These are phyloP conservation scores for Bisporella sp. DNA, from an alignment of 2,329 filamentous ascomycete genomes.

Conservation along the genomic window DNA sequence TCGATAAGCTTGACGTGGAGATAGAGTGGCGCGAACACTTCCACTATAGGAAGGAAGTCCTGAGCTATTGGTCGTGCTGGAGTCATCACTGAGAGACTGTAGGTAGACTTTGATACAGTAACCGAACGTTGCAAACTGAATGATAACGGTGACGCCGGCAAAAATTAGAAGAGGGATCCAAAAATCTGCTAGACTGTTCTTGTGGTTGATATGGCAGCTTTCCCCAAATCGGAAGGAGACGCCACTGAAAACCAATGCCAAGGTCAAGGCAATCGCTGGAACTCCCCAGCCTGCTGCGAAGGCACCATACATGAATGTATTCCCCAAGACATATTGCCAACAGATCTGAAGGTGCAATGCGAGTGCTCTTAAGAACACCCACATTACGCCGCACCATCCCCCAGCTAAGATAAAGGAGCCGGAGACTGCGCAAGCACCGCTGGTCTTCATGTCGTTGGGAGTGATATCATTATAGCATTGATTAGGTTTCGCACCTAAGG, in stretches of 20 bases:
- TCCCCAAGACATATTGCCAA: slow-evolving; percentile 88
- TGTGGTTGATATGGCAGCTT: slow-evolving; percentile 90
- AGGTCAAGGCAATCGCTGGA: slow-evolving; percentile 64
- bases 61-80: slow-evolving; percentile 63
- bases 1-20: slow-evolving; percentile 80
- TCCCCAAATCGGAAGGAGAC: slow-evolving; percentile 89
- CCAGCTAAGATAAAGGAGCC: slow-evolving; percentile 81
- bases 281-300: slow-evolving; percentile 79
- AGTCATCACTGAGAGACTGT: slow-evolving; percentile 69
- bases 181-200: slow-evolving; percentile 73
- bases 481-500: slow-evolving; percentile 68
- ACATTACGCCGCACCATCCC: slow-evolving; percentile 77
- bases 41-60: slow-evolving; percentile 67
- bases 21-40: slow-evolving; percentile 62
- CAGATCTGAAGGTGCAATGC: slow-evolving; percentile 96
- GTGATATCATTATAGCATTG: slow-evolving; percentile 89
- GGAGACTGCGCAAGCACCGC: slow-evolving; percentile 76
- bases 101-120: slow-evolving; percentile 97
- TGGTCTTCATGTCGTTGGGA: slow-evolving; percentile 84
- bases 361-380: slow-evolving; percentile 84
- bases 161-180: slow-evolving; percentile 87
- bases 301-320: slow-evolving; percentile 81
- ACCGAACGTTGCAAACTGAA: slow-evolving; percentile 77
- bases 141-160: slow-evolving; percentile 65
- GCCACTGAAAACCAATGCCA: slow-evolving; percentile 78